Base-by-base conservation (phyloP, 345 rosid genomes). In the Rhodamnia argentea region DNA sequence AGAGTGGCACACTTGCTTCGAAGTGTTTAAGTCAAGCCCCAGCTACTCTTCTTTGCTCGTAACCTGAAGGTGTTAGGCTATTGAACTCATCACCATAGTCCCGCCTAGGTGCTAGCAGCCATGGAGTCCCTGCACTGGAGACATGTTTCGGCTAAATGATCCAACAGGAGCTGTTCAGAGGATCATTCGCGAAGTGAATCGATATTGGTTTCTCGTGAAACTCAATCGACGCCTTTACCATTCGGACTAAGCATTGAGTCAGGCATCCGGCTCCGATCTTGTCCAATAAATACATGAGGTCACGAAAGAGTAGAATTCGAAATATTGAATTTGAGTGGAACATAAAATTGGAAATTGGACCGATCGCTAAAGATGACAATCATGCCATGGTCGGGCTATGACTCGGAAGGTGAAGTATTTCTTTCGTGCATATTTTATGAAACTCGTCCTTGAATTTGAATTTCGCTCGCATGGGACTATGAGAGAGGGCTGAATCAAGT, bases 141-240 rank as follows among this genome's bases (percentile, higher is more conserved):
- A 37, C 40, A 37, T 3, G 16, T 27, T 59, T 2, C 0, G 8
- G 20, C 20, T 27, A 27, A 4, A 60, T 27, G 26, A 60, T 16
- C 18, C 3, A 16, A 18, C 18, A 29, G 10, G 13, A 13, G 20
- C 5, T 0, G 0, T 6, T 59, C 12, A 59, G 1, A 59, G 27
- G 29, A 10, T 12, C 16, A 0, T 0, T 14, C 22, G 0, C 1
- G 5, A 60, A 0, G 10, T 60, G 74, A 60, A 27, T 60, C 8
- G 15, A 60, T 27, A 6, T 18, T 11, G 2, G 4, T 10, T 7
- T 60, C 7, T 5, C 27, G 4, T 59, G 0, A 3, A 59, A 11
- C 62, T 57, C 62, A 24, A 24, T 24, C 22, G 62, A 57, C 7
- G 6, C 0, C 5, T 59, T 59, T 59, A n/a, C 37, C 14, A 59